phyloP scores from a whole-genome alignment of 192 early-diverging fungal genomes.

The Coemansia sp. region DNA sequence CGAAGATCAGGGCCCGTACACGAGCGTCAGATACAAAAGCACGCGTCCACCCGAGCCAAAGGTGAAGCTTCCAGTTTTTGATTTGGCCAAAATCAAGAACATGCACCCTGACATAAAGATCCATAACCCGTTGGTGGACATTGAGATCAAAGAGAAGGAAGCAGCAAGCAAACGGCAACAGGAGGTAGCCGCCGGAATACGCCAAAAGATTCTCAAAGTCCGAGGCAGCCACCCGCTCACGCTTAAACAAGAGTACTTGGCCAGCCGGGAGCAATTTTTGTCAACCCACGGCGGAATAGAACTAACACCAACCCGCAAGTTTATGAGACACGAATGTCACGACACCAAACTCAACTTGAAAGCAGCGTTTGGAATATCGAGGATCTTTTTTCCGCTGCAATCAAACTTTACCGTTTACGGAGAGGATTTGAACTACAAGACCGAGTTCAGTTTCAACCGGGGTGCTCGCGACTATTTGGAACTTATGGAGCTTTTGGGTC shows the following conservation, averaged over 20 bases:
- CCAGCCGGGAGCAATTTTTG: constrained; percentile 16
- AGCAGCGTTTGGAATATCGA: neutral
- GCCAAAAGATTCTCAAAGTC: neutral
- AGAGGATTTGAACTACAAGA: neutral
- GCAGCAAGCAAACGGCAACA: neutral
- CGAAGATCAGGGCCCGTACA: neutral
- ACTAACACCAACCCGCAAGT: constrained; percentile 29
- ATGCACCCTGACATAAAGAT: neutral
- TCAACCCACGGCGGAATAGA: constrained; percentile 20
- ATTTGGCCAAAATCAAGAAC: constrained; percentile 7
- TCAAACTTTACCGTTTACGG: neutral
- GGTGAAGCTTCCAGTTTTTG: neutral
- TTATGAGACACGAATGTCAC: neutral
- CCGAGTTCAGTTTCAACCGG: constrained; percentile 33
- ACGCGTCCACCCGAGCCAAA: neutral
- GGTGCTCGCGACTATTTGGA: constrained; percentile 9
- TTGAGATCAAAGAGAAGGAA: neutral
- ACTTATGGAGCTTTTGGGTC: constrained; percentile 10
- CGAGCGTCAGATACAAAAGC: neutral
- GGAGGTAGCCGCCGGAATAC: neutral
- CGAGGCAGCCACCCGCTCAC: constrained; percentile 21
- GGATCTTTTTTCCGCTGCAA: constrained; percentile 7
- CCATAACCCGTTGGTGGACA: constrained; percentile 38
- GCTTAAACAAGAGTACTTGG: constrained; percentile 14
- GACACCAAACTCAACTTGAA: neutral